A percentile compares a stretch with the other conserved stretches of the same genome.
phyloP scores from a whole-genome alignment of 169 alveolate species.

The Eimeria maxima region DNA sequence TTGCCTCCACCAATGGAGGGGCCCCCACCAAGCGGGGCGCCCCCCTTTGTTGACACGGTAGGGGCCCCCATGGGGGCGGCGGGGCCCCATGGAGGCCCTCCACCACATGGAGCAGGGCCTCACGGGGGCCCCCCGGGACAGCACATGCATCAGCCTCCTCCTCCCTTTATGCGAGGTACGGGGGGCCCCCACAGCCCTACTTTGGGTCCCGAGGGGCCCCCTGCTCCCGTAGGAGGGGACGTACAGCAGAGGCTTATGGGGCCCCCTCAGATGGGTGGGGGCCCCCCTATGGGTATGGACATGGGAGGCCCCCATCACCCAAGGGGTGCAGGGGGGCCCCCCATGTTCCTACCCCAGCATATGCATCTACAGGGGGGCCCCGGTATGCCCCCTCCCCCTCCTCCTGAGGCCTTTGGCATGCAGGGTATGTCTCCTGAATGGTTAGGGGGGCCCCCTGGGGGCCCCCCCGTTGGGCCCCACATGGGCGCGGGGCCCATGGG shows the following conservation, averaged over 20 bases:
- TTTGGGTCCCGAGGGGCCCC: slow-evolving; percentile 3
- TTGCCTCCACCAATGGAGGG: neutral
- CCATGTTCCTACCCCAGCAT: neutral
- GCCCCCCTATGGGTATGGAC: slow-evolving; percentile 18
- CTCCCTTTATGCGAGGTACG: neutral
- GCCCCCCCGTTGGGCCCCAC: neutral
- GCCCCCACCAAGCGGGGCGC: slow-evolving; percentile 11
- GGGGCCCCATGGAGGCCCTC: slow-evolving; percentile 13
- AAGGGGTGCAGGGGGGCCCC: slow-evolving; percentile 57
- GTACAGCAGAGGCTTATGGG: slow-evolving; percentile 14
- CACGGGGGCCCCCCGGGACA: slow-evolving; percentile 37
- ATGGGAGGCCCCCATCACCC: slow-evolving; percentile 13
- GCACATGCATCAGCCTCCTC: slow-evolving; percentile 37
- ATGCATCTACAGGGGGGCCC: slow-evolving; percentile 54
- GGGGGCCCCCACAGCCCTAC: slow-evolving; percentile 31
- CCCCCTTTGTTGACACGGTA: slow-evolving; percentile 26
- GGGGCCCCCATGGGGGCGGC: slow-evolving; percentile 33
- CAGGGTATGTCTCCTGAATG: slow-evolving; percentile 28
- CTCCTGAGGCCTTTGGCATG: slow-evolving; percentile 52
- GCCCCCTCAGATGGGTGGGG: slow-evolving; percentile 27
- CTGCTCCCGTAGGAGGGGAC: neutral
- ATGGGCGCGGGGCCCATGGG: too few relatives aligned
- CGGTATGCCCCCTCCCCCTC: slow-evolving; percentile 45
- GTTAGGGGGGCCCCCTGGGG: slow-evolving; percentile 23
- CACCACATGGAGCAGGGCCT: slow-evolving; percentile 3